Evolutionary conservation across 2,329 filamentous ascomycete genomes (phyloP).

Genomic region (Atkinsonella texensis): DNA sequence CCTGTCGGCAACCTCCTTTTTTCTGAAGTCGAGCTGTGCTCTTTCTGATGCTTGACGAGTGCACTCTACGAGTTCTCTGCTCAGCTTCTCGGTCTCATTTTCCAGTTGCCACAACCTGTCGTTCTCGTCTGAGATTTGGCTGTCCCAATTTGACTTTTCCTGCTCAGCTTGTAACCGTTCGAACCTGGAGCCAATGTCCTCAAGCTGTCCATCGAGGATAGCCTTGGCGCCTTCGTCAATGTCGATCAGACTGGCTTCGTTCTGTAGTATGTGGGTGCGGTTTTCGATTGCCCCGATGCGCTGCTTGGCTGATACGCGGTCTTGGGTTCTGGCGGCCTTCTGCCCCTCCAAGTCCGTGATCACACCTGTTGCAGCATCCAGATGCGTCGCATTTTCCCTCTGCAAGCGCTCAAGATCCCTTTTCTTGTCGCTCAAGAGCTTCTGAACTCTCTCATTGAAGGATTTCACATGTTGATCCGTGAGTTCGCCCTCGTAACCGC

Average conservation of each 20-base stretch:
- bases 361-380: constrained; percentile 57
- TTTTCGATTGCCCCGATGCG: constrained; percentile 64
- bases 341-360: constrained; percentile 65
- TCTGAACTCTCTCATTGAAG: constrained; percentile 69
- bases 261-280: constrained; percentile 54
- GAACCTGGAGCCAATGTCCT: constrained; percentile 54
- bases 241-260: constrained; percentile 57
- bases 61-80: constrained; percentile 70
- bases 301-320: constrained; percentile 60
- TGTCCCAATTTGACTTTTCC: constrained; percentile 55
- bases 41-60: constrained; percentile 71
- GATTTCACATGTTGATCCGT: constrained; percentile 59
- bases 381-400: constrained; percentile 60
- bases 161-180: constrained; percentile 50
- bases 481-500: constrained; percentile 71
- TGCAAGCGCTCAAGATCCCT: constrained; percentile 63
- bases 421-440: constrained; percentile 66
- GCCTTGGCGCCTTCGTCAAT: constrained; percentile 79
- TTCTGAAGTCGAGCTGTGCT: constrained; percentile 72
- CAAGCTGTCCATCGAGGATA: constrained; percentile 60
- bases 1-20: constrained; percentile 65
- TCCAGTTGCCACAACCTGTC: constrained; percentile 57
- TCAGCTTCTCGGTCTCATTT: constrained; percentile 57
- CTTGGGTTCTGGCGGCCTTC: constrained; percentile 60
- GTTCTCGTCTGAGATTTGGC: constrained; percentile 55